Evolutionary conservation across 2,329 filamentous ascomycete genomes (phyloP).

Genomic region (Xylariaceae sp.): DNA sequence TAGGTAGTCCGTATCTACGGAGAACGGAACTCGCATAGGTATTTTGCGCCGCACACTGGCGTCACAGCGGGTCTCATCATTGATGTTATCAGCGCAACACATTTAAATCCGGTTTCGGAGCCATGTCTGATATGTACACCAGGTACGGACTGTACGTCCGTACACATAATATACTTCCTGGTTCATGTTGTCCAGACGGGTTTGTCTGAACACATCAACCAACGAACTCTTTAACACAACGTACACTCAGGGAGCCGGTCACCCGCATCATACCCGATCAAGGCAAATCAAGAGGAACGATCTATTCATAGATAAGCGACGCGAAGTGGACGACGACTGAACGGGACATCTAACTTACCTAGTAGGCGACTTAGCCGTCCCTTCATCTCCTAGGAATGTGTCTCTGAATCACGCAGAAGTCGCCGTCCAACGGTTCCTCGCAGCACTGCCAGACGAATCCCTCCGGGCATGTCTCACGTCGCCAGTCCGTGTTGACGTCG

Average conservation of each 20-base stretch:
- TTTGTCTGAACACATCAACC: no score
- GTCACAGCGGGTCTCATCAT: no score
- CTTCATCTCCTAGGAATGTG: constrained; percentile 6
- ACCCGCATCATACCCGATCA: neutral
- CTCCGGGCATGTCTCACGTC: constrained; percentile 7
- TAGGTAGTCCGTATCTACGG: no score
- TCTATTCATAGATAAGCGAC: neutral
- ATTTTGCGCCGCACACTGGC: no score
- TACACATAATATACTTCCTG: no score
- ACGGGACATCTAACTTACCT: neutral
- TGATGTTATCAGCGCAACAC: no score
- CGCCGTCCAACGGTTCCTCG: neutral
- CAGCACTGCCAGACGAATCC: constrained; percentile 14
- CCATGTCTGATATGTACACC: no score
- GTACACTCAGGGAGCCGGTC: neutral
- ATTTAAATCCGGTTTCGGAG: no score
- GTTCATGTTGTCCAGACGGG: no score
- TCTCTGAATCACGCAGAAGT: constrained; percentile 5
- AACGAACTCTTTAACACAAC: neutral
- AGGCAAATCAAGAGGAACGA: neutral
- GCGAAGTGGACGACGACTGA: neutral
- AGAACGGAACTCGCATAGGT: no score
- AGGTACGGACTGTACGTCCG: no score
- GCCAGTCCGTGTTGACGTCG: constrained; percentile 13
- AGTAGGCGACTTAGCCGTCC: neutral